phyloP scores from a whole-genome alignment of 352 stramenopile genomes.

The Phytophthora colocasiae region DNA sequence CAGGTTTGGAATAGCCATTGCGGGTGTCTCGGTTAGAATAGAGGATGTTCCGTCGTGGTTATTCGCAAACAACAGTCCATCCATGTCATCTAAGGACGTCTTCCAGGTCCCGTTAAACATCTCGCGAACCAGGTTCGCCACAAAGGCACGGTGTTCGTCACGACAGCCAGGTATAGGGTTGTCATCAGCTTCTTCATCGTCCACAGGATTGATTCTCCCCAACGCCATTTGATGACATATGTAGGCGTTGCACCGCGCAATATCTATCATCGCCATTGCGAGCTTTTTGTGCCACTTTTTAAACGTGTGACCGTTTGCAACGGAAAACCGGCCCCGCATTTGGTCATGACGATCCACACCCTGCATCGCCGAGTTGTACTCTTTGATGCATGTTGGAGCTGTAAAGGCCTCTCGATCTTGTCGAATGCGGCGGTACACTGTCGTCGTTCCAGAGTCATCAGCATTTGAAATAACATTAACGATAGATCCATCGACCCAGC shows the following conservation, averaged over 20 bases:
- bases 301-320: conserved; percentile 6
- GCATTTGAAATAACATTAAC: conserved; percentile 36
- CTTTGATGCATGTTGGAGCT: conserved; percentile 28
- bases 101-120: neutral
- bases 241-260: conserved; percentile 8
- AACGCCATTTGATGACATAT: neutral
- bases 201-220: neutral
- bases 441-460: conserved; percentile 19
- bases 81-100: neutral
- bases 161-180: neutral
- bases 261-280: conserved; percentile 4
- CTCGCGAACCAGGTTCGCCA: neutral
- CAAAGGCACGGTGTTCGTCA: neutral
- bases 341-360: conserved; percentile 9
- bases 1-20: too few species aligned
- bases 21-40: too few species aligned
- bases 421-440: conserved; percentile 22
- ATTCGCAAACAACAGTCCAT: too few species aligned
- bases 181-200: neutral
- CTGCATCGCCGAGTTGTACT: conserved; percentile 50
- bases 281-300: conserved; percentile 13
- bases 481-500: neutral
- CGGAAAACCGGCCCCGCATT: neutral
- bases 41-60: too few species aligned
- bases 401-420: conserved; percentile 7